Evolutionary conservation across 768 basidiomycete species (phyloP), one percentile per base, ranked within the genome.

Genomic region (Leccinum sublutescens): DNA sequence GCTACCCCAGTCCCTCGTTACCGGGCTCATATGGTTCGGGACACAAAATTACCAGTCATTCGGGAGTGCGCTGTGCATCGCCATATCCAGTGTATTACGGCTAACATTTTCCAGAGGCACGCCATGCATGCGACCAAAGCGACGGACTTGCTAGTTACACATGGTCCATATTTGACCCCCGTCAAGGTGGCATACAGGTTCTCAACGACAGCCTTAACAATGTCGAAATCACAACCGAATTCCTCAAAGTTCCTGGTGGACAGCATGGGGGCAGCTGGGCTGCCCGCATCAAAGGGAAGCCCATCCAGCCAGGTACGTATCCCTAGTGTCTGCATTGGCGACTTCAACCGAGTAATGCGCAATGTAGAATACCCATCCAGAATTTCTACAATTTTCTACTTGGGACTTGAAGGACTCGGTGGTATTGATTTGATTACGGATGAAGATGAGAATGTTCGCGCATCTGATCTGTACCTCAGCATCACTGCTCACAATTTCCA

Each of bases 21-120:
- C 91, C 2, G 95, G 95, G 12, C 82, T 98, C 34, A 84, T 96
- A 74, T 98, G 95, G 95, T 94, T 92, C 71, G 92, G 95, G 31
- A 87, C 91, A 8, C 86, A 92, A 40, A 83, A 96, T 74, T 97
- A 85, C 68, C 80, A 86, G 68, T 88, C 91, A 62, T 74, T 86
- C 58, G 70, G 75, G 60, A 80, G 89, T 87, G 61, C 72, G 88
- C 77, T 40, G n/a, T 65, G 54, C 36, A 25, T 36, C 15, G 9
- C 21, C 58, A 27, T 52, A 15, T 53, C 19, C 27, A 56, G 34
- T 47, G 33, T 51, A 21, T 38, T 36, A 15, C 7, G 17, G 6
- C 53, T 63, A 52, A 57, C 52, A 55, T 60, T 31, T 15, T 34
- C 49, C 63, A 93, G 92, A 82, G 62, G 78, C 87, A 25, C 86